These are phyloP conservation scores for Dictyostelium brefeldianum DNA, from an alignment of 78 protist genomes.

Conservation along the genomic window DNA sequence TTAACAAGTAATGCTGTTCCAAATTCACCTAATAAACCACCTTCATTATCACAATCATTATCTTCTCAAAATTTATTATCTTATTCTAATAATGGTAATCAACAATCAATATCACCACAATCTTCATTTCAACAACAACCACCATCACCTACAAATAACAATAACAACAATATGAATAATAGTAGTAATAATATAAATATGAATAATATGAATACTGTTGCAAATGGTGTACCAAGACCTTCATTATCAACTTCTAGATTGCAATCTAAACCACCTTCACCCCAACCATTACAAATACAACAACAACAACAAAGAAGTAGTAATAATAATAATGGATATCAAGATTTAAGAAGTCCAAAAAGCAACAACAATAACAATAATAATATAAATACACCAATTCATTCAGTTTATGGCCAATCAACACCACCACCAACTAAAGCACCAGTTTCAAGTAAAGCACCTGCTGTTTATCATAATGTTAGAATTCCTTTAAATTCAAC, in stretches of 20 bases:
- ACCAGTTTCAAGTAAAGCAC: constrained; percentile 27
- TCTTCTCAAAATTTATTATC: neutral
- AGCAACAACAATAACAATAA: neutral
- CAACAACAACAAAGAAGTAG: no score
- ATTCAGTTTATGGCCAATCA: constrained; percentile 9
- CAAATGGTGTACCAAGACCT: constrained; percentile 1
- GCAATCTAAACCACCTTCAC: neutral
- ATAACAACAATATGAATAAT: neutral
- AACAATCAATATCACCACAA: neutral
- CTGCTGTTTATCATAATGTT: constrained; percentile 13
- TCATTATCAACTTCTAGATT: neutral
- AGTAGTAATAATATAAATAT: neutral
- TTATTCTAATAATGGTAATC: neutral
- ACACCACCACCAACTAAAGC: constrained; percentile 26
- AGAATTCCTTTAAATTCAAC: neutral
- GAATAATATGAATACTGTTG: neutral
- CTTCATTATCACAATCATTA: neutral
- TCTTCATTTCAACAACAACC: neutral
- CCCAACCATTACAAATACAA: neutral
- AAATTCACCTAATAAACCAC: neutral
- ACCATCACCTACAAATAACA: neutral
- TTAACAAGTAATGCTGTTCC: neutral
- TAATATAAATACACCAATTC: neutral
- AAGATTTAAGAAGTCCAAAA: neutral
- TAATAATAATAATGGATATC: neutral